phyloP scores from a whole-genome alignment of 1,139 yeast species.

The Zygotorulaspora mrakii region DNA sequence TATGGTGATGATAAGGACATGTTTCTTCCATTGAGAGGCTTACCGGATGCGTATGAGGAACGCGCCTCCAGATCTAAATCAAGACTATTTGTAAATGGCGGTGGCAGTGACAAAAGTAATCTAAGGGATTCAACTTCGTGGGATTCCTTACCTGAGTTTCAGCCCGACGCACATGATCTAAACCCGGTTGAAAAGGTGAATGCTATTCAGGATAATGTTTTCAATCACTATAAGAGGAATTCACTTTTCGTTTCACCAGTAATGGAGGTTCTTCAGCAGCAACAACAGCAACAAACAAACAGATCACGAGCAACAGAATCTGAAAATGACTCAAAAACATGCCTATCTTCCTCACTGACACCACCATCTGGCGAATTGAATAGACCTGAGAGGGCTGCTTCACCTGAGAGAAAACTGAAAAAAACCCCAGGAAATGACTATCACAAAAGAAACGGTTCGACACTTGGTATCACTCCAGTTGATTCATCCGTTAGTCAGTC shows the following conservation, averaged over 20 bases:
- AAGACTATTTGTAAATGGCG: slow-evolving; percentile 8
- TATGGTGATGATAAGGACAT: slow-evolving; percentile 13
- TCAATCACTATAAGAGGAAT: slow-evolving; percentile 26
- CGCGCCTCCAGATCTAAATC: slow-evolving; percentile 6
- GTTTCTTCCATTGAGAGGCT: slow-evolving; percentile 6
- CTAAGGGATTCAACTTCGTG: slow-evolving; percentile 15
- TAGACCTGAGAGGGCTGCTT: slow-evolving; percentile 31
- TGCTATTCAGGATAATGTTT: slow-evolving; percentile 14
- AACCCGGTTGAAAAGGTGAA: slow-evolving; percentile 14
- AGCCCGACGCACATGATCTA: slow-evolving; percentile 5
- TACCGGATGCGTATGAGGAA: slow-evolving; percentile 7
- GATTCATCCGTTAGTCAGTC: slow-evolving; percentile 5
- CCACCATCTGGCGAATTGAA: slow-evolving; percentile 17
- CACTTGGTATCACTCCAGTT: slow-evolving; percentile 18
- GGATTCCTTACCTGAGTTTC: slow-evolving; percentile 15
- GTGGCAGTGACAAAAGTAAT: slow-evolving; percentile 2
- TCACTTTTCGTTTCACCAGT: slow-evolving; percentile 72
- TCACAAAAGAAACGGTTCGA: slow-evolving; percentile 27
- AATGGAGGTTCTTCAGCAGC: slow-evolving; percentile 52
- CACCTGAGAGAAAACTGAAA: slow-evolving; percentile 31
- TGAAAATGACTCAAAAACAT: slow-evolving; percentile 5
- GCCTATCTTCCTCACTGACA: slow-evolving; percentile 10
- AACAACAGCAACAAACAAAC: slow-evolving; percentile 4
- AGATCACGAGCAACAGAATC: slow-evolving; percentile 8
- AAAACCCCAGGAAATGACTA: slow-evolving; percentile 19